Evolutionary conservation across 2,329 filamentous ascomycete genomes (phyloP).

Genomic region (Clarireedia hainanense): DNA sequence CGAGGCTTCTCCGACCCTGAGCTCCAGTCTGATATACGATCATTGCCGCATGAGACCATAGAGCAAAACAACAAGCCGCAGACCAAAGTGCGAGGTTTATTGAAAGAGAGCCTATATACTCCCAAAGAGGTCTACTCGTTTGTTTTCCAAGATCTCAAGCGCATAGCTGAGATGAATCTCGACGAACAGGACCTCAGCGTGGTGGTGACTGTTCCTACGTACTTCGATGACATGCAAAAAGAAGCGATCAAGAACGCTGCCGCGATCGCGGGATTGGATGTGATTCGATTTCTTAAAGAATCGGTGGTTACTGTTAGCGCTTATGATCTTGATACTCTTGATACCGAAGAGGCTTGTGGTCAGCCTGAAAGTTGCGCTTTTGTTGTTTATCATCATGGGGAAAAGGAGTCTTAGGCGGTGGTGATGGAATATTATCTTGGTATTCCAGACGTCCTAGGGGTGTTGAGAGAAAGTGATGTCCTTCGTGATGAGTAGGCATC

Average conservation of each 20-base stretch:
- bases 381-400: slow-evolving; percentile 9
- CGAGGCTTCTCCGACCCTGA: no score
- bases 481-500: slow-evolving; percentile 4
- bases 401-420: slow-evolving; percentile 6
- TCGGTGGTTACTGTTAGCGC: slow-evolving; percentile 65
- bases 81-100: no score
- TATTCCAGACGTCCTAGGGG: slow-evolving; percentile 9
- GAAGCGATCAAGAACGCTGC: slow-evolving; percentile 68
- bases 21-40: no score
- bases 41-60: no score
- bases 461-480: background rate
- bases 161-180: slow-evolving; percentile 6
- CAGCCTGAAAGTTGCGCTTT: background rate
- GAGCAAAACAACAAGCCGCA: no score
- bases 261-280: slow-evolving; percentile 62
- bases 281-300: slow-evolving; percentile 69
- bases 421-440: slow-evolving; percentile 7
- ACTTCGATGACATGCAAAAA: slow-evolving; percentile 71
- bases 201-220: slow-evolving; percentile 64
- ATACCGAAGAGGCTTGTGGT: no score
- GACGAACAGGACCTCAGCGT: background rate
- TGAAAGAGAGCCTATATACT: background rate
- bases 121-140: slow-evolving; percentile 9
- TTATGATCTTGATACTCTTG: slow-evolving; percentile 39
- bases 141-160: slow-evolving; percentile 11